These are phyloP conservation scores for Fraxinus greggii DNA, from an alignment of 305 asterid genomes.

Conservation along the genomic window DNA sequence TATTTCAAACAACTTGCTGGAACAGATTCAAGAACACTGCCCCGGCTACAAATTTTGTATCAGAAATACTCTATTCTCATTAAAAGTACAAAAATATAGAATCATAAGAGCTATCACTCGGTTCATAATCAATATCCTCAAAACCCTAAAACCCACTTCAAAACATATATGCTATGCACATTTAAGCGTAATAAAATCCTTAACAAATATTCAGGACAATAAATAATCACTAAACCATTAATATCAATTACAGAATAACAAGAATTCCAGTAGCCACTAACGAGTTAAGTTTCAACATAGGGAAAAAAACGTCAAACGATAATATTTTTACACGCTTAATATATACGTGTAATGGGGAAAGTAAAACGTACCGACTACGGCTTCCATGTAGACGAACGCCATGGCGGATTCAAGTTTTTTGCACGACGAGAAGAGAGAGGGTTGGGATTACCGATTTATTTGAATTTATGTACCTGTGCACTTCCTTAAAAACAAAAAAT, in stretches of 20 bases:
- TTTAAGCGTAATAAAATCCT: neutral
- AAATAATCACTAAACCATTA: neutral
- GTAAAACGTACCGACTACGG: neutral
- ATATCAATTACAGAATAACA: too few relatives aligned
- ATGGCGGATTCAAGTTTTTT: neutral
- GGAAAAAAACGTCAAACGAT: too few relatives aligned
- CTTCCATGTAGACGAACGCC: neutral
- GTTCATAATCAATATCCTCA: neutral
- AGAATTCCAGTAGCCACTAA: neutral
- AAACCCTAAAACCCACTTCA: neutral
- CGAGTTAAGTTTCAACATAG: neutral
- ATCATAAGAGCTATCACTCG: conserved; percentile 31
- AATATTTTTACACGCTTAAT: neutral
- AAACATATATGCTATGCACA: neutral
- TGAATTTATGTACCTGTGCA: too few relatives aligned
- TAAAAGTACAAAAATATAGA: neutral
- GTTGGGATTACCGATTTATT: neutral
- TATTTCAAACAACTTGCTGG: neutral
- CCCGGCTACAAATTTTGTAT: neutral
- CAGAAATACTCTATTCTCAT: neutral
- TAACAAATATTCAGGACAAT: neutral
- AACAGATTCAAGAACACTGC: neutral
- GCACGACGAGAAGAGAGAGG: neutral
- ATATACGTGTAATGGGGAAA: neutral
- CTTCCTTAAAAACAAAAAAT: too few relatives aligned